Base-by-base conservation (phyloP, 306 rosid genomes). In the Fragaria vesca region DNA sequence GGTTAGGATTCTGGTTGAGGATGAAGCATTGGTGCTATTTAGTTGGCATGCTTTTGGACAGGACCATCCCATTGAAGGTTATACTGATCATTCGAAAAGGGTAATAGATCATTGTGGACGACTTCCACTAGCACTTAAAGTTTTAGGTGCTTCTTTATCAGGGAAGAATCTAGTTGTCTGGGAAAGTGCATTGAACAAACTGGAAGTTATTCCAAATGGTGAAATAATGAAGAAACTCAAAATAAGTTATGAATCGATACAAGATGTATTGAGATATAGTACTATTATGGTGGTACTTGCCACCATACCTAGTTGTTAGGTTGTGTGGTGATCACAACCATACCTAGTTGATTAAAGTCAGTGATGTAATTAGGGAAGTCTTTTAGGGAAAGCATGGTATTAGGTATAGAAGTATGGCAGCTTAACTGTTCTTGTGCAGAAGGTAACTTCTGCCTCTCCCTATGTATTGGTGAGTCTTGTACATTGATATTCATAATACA, bases 231-330 rank as follows among this genome's bases (percentile, higher is more conserved):
- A 73, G 12, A 73, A 73, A 21, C 66, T 73, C 76, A 55, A 7
- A 55, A 13, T 73, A 55, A 73, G 76, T 67, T 73, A n/a, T 0
- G 76, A 55, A 1, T 73, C 76, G 12, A 12, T 73, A 5, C 76
- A 12, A 21, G 76, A 73, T 55, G 16, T 46, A 46, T 46, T 46
- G 50, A 46, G 50, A 43, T 43, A 8, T 43, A 8, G 2, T 45
- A 45, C 48, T 45, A 3, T 46, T 48, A 9, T 48, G 6, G 18
- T 48, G 52, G 17, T 48, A 48, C 52, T 48, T 3, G 52, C 18
- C 52, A 48, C 20, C 20, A 48, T 43, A 43, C 8, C 10, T 43
- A 46, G 51, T 46, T 46, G 51, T 11, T 46, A 46, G 51, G 17
- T 46, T 46, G 51, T 46, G 51, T 46, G 51, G 51, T 46, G 51